phyloP scores from a whole-genome alignment of 2,329 filamentous ascomycete genomes.

The Fusarium sp. region DNA sequence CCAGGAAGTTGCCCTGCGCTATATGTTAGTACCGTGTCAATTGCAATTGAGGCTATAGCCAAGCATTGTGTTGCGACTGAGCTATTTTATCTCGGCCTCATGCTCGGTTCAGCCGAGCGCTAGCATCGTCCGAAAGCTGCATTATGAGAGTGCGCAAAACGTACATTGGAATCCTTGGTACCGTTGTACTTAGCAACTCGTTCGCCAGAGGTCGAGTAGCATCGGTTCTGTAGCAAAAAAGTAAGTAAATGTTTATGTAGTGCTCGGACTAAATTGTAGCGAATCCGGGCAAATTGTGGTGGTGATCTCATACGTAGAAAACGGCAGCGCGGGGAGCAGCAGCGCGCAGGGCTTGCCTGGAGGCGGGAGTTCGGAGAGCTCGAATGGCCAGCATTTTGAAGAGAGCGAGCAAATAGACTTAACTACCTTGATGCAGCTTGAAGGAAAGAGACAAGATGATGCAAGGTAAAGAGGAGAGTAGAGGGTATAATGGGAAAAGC shows the following conservation, averaged over 20 bases:
- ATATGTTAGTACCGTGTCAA: conserved; percentile 43
- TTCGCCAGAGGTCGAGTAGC: conserved; percentile 73
- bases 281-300: conserved; percentile 22
- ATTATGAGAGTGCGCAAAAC: conserved; percentile 51
- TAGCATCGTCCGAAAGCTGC: conserved; percentile 20
- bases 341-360: conserved; percentile 81
- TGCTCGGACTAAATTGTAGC: conserved; percentile 22
- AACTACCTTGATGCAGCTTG: conserved; percentile 26
- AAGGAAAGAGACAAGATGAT: conserved; percentile 34
- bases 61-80: conserved; percentile 47
- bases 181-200: conserved; percentile 94
- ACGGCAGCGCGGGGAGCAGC: conserved; percentile 68
- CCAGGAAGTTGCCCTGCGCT: conserved; percentile 87
- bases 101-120: conserved; percentile 45
- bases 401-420: conserved; percentile 32
- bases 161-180: conserved; percentile 86
- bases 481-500: conserved; percentile 29
- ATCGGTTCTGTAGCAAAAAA: conserved; percentile 59
- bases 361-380: conserved; percentile 78
- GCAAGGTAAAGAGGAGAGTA: conserved; percentile 32
- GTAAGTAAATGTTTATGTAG: conserved; percentile 35
- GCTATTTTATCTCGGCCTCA: conserved; percentile 54
- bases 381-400: conserved; percentile 85
- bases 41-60: conserved; percentile 27
- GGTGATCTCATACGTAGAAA: conserved; percentile 50